phyloP scores from a whole-genome alignment of 2,329 filamentous ascomycete species.

The Ophiostoma ips region DNA sequence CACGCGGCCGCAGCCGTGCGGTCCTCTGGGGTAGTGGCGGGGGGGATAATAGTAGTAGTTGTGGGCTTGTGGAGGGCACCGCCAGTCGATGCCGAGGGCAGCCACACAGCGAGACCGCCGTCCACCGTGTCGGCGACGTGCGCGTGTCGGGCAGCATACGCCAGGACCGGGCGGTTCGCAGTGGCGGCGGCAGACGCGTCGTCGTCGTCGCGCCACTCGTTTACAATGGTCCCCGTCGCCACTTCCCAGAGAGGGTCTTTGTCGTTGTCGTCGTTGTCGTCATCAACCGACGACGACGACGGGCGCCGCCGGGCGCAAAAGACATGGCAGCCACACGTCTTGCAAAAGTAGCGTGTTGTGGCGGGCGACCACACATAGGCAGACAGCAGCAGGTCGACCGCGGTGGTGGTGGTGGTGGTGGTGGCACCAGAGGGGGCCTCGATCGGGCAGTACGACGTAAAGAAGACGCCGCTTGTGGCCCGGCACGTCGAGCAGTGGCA shows the following conservation, averaged over 20 bases:
- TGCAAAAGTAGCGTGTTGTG: slow-evolving; percentile 25
- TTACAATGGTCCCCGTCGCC: background rate
- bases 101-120: background rate
- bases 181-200: too few relatives aligned
- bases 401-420: too few relatives aligned
- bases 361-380: slow-evolving; percentile 7
- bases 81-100: too few relatives aligned
- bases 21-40: too few relatives aligned
- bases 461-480: slow-evolving; percentile 23
- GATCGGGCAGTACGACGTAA: slow-evolving; percentile 24
- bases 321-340: slow-evolving; percentile 28
- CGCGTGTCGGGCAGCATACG: background rate
- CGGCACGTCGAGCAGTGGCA: slow-evolving; percentile 19
- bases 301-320: slow-evolving; percentile 18
- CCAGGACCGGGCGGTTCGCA: background rate
- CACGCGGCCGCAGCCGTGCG: background rate
- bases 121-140: background rate
- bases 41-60: too few relatives aligned
- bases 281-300: too few relatives aligned
- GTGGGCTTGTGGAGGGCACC: too few relatives aligned
- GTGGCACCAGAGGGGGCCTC: background rate
- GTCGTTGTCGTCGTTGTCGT: slow-evolving; percentile 9
- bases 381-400: slow-evolving; percentile 10
- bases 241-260: background rate
- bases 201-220: background rate